phyloP scores from a whole-genome alignment of 1,284 basidiomycete genomes.

The Ustilago sp. region DNA sequence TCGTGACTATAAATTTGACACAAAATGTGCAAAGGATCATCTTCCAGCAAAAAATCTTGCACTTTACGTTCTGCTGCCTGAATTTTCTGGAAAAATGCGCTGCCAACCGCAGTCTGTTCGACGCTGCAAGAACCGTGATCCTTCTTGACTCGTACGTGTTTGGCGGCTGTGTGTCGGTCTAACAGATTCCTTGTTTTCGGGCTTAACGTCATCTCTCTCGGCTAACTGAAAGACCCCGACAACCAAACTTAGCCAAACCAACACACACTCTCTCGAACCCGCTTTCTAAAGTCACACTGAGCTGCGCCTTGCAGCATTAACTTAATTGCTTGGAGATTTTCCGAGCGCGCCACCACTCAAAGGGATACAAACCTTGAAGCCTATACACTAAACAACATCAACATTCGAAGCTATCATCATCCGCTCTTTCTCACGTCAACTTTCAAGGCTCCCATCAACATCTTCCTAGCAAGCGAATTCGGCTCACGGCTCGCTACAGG shows the following conservation, averaged over 20 bases:
- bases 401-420: background rate
- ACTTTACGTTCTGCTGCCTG: conserved; percentile 12
- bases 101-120: conserved; percentile 26
- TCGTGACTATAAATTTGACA: conserved; percentile 16
- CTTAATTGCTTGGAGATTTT: background rate
- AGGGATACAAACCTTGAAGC: background rate
- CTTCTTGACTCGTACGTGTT: conserved; percentile 18
- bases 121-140: background rate
- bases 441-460: background rate
- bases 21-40: conserved; percentile 3
- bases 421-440: background rate
- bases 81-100: conserved; percentile 13
- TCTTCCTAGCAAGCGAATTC: background rate
- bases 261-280: too few relatives aligned
- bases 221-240: background rate
- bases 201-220: conserved; percentile 34
- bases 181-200: background rate
- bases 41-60: conserved; percentile 21
- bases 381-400: background rate
- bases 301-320: conserved; percentile 1
- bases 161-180: background rate
- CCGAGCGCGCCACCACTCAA: background rate
- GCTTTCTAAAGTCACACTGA: conserved; percentile 1
- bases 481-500: background rate
- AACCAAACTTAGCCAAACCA: background rate